phyloP scores from a whole-genome alignment of 2,329 filamentous ascomycete genomes.

The Alternaria brassicicola region DNA sequence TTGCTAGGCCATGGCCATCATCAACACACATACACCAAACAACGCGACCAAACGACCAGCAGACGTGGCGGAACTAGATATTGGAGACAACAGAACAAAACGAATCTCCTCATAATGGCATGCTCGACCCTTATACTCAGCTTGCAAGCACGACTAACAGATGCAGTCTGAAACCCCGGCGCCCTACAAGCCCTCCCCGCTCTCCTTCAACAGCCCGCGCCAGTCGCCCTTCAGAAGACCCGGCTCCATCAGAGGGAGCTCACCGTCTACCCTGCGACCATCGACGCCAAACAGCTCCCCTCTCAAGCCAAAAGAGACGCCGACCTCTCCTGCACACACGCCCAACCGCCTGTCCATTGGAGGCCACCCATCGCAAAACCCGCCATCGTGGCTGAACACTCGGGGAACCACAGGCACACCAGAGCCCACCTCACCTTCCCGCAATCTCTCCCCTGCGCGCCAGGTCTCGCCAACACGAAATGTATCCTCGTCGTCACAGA shows the following conservation, averaged over 20 bases:
- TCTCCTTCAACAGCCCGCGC: conserved; percentile 54
- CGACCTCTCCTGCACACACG: conserved; percentile 35
- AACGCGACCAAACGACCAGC: conserved; percentile 1
- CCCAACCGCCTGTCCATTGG: conserved; percentile 41
- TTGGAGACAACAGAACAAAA: too few relatives aligned
- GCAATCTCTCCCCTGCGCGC: conserved; percentile 33
- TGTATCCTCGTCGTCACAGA: conserved; percentile 23
- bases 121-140: neutral
- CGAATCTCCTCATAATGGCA: conserved; percentile 6
- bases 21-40: conserved; percentile 13
- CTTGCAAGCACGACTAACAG: neutral
- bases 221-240: conserved; percentile 54
- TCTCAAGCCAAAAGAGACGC: conserved; percentile 44
- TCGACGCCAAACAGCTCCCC: conserved; percentile 51
- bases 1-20: conserved; percentile 8
- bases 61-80: neutral
- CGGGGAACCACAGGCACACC: conserved; percentile 35
- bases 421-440: conserved; percentile 42
- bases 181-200: conserved; percentile 50
- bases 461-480: conserved; percentile 36
- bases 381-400: conserved; percentile 46
- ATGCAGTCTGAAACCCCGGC: conserved; percentile 43
- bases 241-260: conserved; percentile 47
- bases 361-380: conserved; percentile 43
- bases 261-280: conserved; percentile 49